phyloP scores from a whole-genome alignment of 306 rosid genomes.

The Ochetophila trinervis region DNA sequence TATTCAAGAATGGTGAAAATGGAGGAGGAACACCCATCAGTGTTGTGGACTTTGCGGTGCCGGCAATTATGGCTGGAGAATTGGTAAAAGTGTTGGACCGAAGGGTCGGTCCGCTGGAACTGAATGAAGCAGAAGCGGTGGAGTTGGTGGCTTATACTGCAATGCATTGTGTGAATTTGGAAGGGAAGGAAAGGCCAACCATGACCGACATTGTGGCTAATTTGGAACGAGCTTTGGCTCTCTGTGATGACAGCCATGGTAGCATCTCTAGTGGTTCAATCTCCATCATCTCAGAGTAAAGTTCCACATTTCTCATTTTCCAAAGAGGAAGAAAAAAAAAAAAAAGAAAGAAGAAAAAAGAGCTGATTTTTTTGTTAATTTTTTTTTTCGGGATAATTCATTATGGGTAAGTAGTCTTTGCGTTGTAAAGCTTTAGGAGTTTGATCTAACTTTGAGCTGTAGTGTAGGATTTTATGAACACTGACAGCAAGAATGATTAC shows the following conservation, averaged over 20 bases:
- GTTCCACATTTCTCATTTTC: neutral
- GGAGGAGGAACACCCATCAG: conserved; percentile 62
- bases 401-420: conserved; percentile 5
- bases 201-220: conserved; percentile 81
- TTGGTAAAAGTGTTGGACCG: conserved; percentile 58
- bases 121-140: conserved; percentile 72
- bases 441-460: conserved; percentile 27
- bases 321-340: conserved; percentile 7
- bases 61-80: conserved; percentile 68
- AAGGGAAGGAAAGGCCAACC: conserved; percentile 90
- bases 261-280: conserved; percentile 63
- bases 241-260: conserved; percentile 58
- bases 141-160: conserved; percentile 79
- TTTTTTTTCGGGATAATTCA: conserved; percentile 1
- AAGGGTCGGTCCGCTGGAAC: conserved; percentile 59
- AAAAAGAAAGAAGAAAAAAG: conserved; percentile 10
- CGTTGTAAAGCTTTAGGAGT: conserved; percentile 27
- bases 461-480: conserved; percentile 28
- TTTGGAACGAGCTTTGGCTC: conserved; percentile 66
- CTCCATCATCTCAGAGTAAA: conserved; percentile 62
- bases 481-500: conserved; percentile 20
- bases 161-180: conserved; percentile 78
- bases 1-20: conserved; percentile 53
- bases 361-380: conserved; percentile 24
- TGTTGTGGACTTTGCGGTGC: conserved; percentile 80